Evolutionary conservation across 176 grass and related monocot species (phyloP).

Genomic region (Tillandsia leiboldiana): DNA sequence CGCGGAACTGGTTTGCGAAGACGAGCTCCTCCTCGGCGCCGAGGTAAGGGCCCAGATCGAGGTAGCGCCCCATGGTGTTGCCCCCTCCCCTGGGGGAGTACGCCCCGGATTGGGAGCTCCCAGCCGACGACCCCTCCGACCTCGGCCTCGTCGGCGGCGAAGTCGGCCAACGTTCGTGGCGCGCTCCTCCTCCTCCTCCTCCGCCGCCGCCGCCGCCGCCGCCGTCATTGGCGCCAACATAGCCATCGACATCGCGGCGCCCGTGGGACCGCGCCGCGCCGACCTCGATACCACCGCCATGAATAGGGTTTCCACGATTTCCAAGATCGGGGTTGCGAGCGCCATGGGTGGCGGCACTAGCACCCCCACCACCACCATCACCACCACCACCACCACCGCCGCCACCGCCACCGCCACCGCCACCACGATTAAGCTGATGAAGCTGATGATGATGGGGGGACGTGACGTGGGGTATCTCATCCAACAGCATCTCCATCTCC

Average conservation of each 20-base stretch:
- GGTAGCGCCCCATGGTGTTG: background rate
- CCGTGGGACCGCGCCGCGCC: conserved; percentile 10
- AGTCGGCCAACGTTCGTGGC: conserved; percentile 9
- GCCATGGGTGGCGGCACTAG: conserved; percentile 14
- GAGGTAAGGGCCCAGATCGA: conserved; percentile 15
- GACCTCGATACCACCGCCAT: conserved; percentile 4
- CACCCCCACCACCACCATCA: conserved; percentile 19
- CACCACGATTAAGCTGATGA: background rate
- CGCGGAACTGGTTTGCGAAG: conserved; percentile 22
- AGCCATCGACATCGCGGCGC: conserved; percentile 7
- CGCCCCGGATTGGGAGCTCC: background rate
- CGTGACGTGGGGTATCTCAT: conserved; percentile 43
- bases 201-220: conserved; percentile 18
- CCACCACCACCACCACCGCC: conserved; percentile 4
- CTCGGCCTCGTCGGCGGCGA: background rate
- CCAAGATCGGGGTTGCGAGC: conserved; percentile 1
- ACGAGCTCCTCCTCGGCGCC: conserved; percentile 14
- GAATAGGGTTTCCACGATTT: background rate
- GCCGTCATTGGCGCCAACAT: background rate
- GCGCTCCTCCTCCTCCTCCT: background rate
- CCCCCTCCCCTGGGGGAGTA: background rate
- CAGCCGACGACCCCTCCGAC: conserved; percentile 15
- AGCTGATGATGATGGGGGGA: conserved; percentile 23
- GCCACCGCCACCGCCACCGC: conserved; percentile 16
- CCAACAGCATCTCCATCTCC: conserved; percentile 61